Evolutionary conservation across 805 yeast species (phyloP).

Genomic region (Yarrowia yakushimensis): DNA sequence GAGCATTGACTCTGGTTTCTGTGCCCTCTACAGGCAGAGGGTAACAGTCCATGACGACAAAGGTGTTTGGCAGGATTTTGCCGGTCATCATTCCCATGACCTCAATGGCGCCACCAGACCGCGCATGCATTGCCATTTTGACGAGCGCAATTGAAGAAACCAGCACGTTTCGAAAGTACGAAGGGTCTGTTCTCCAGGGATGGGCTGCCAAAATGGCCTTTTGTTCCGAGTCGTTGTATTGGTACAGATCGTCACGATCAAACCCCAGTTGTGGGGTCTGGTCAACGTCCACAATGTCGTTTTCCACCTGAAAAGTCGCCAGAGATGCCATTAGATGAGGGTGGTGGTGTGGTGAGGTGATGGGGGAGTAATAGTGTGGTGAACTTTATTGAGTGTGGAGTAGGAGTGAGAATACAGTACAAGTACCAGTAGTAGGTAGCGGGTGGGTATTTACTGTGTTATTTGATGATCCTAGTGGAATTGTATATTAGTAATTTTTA

Average conservation of each 20-base stretch:
- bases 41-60: slow-evolving; percentile 68
- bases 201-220: slow-evolving; percentile 30
- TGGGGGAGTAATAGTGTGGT: not conserved
- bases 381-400: not conserved
- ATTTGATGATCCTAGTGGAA: too few species aligned
- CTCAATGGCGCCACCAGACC: slow-evolving; percentile 81
- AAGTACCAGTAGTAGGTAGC: too few species aligned
- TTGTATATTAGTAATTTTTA: too few species aligned
- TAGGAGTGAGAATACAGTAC: too few species aligned
- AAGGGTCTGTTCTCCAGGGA: slow-evolving; percentile 48
- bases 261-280: not conserved
- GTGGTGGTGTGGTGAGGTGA: not conserved
- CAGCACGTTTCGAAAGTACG: slow-evolving; percentile 58
- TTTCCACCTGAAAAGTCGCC: slow-evolving; percentile 35
- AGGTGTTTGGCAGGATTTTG: slow-evolving; percentile 49
- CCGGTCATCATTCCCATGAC: slow-evolving; percentile 96
- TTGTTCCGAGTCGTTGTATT: slow-evolving; percentile 36
- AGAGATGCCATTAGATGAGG: slow-evolving; percentile 4
- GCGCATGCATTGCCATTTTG: slow-evolving; percentile 76
- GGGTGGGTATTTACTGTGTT: too few species aligned
- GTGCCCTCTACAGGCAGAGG: slow-evolving; percentile 94
- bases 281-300: slow-evolving; percentile 31
- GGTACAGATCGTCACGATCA: slow-evolving; percentile 31
- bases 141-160: slow-evolving; percentile 70
- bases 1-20: slow-evolving; percentile 93